Evolutionary conservation across 1,139 yeast genomes (phyloP), one percentile per base, ranked within the genome.

Genomic region (Kluyveromyces sp.): DNA sequence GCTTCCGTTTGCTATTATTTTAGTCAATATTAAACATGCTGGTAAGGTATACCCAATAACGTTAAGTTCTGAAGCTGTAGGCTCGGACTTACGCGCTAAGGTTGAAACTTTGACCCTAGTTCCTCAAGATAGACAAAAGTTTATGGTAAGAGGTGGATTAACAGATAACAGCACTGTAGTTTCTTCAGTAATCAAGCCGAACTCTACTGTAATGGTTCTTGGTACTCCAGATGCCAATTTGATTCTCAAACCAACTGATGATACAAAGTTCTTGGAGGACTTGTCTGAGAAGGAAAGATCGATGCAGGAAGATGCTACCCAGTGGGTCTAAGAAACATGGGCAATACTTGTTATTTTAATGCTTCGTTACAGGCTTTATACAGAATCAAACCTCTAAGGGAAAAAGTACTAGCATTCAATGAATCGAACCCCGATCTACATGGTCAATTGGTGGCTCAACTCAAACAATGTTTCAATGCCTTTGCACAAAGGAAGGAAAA

Each of bases 301-400:
- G 27, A 61, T 59, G 73, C 63, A 66, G 65, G 53, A 69, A 71
- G 65, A 66, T 68, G 65, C 59, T 7, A 74, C 77, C 27, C 98
- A 3, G 75, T 86, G 36, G 99, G 99, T 0, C 73, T 92, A 51
- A 75, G 77, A 48, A 92, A 92, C 63, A 71, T 89, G 62, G 98
- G 98, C 26, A 92, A 94, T 62, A 92, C 98, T 2, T 94, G 98
- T 66, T 92, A 92, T 66, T 75, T 92, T 67, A 92, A 92, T 64
- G 82, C 97, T 1, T 81, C 96, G 2, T 70, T 92, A 53, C 98
- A 92, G 66, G 81, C 90, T 0, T 67, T 92, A 53, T 79, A 77
- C 55, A 77, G 79, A 45, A 76, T 88, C 44, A 78, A 56, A 27
- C 57, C 58, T 8, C 50, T 64, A 35, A 59, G 63, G 43, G 59